Conservation (phyloP, 176 grass and related monocot genomes). For the Bolboschoenus planiculmis region DNA sequence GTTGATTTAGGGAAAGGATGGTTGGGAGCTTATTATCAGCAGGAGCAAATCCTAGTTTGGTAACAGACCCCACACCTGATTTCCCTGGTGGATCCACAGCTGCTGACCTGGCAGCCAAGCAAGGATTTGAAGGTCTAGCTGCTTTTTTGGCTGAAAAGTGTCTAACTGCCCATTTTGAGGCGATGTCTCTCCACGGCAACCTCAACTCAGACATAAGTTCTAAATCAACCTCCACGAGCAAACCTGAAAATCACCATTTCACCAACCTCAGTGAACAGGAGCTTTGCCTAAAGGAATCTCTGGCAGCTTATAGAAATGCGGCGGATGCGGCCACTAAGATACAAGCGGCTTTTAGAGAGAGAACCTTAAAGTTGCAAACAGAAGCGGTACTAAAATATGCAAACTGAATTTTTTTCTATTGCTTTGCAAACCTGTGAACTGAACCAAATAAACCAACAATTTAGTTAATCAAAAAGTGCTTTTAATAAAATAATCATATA, state of each 20-base stretch:
- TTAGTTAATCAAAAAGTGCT: not conserved
- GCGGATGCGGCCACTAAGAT: conserved; percentile 89
- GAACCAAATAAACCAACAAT: not conserved
- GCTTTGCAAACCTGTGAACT: not conserved
- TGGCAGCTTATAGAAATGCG: conserved; percentile 90
- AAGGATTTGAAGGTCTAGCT: conserved; percentile 85
- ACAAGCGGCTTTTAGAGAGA: conserved; percentile 82
- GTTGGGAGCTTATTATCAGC: conserved; percentile 87
- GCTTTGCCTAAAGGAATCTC: conserved; percentile 86
- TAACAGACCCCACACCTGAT: conserved; percentile 66
- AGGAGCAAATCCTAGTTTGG: conserved; percentile 95
- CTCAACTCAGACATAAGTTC: conserved; percentile 12
- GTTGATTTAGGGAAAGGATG: conserved; percentile 76
- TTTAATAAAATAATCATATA: not conserved
- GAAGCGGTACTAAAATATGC: conserved; percentile 41
- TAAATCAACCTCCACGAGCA: conserved; percentile 17
- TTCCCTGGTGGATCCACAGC: conserved; percentile 58
- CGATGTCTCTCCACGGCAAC: conserved; percentile 70
- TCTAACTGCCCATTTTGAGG: conserved; percentile 74
- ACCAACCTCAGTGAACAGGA: conserved; percentile 85
- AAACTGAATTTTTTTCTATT: not conserved
- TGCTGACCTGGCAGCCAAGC: conserved; percentile 70
- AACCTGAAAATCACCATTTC: conserved; percentile 31
- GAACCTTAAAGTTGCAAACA: conserved; percentile 75
- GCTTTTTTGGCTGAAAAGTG: conserved; percentile 87